phyloP scores from a whole-genome alignment of 306 rosid genomes.

The Hippophae rhamnoides region DNA sequence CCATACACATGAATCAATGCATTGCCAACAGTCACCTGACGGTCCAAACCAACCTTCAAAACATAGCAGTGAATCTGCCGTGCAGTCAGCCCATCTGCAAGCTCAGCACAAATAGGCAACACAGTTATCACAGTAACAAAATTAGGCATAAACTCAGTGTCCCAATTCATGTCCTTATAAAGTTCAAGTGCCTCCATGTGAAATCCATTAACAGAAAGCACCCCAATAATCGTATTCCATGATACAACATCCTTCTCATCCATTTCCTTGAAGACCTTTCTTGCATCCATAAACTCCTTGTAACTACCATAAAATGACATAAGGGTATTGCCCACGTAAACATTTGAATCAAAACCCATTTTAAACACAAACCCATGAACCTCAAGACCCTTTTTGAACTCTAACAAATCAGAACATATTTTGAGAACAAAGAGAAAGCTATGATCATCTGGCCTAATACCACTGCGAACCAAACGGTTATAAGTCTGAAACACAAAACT shows the following conservation, averaged over 20 bases:
- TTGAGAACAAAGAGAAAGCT: constrained; percentile 71
- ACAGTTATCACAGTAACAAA: constrained; percentile 49
- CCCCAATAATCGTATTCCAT: constrained; percentile 62
- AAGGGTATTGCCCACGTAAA: constrained; percentile 75
- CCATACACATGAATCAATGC: constrained; percentile 74
- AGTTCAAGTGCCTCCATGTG: constrained; percentile 27
- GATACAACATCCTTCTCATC: constrained; percentile 62
- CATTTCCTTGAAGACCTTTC: constrained; percentile 70
- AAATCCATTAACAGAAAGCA: constrained; percentile 43
- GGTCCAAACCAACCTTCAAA: constrained; percentile 61
- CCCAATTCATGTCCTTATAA: constrained; percentile 39
- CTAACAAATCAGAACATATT: constrained; percentile 44
- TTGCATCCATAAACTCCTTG: constrained; percentile 29
- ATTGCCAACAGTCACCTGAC: constrained; percentile 45
- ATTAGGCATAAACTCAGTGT: constrained; percentile 34
- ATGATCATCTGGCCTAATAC: constrained; percentile 54
- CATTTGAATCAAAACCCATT: constrained; percentile 49
- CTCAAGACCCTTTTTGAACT: constrained; percentile 58
- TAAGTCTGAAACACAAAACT: constrained; percentile 33
- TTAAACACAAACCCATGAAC: constrained; percentile 59
- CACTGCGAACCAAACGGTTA: constrained; percentile 52
- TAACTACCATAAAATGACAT: constrained; percentile 49
- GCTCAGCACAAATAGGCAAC: constrained; percentile 56
- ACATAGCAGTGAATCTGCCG: constrained; percentile 54
- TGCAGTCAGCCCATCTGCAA: constrained; percentile 38